These are phyloP conservation scores for Penicillium turbatum DNA, from an alignment of 495 filamentous ascomycete genomes.

Conservation along the genomic window DNA sequence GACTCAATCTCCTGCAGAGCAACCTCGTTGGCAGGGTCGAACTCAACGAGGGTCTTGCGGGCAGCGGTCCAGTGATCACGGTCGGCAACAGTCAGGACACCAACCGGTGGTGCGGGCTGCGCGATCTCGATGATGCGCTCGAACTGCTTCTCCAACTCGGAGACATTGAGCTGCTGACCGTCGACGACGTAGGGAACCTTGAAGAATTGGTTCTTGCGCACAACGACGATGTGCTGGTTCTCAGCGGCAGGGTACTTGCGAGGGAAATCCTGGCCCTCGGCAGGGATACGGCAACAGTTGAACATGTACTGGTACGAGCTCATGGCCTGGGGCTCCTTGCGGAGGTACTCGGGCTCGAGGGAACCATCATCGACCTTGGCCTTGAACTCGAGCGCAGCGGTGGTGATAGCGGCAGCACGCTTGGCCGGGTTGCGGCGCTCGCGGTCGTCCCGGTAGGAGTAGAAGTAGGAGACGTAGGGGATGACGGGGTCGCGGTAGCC, in stretches of 20 bases:
- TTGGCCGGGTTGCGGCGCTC: slow-evolving; percentile 82
- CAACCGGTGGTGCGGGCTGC: slow-evolving; percentile 65
- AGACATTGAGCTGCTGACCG: slow-evolving; percentile 76
- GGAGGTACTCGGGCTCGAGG: slow-evolving; percentile 98
- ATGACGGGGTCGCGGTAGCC: slow-evolving; percentile 92
- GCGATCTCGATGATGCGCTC: slow-evolving; percentile 76
- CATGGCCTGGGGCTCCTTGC: slow-evolving; percentile 92
- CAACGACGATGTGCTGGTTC: slow-evolving; percentile 79
- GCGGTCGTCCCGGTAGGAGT: slow-evolving; percentile 93
- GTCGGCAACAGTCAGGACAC: slow-evolving; percentile 84
- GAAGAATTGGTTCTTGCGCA: slow-evolving; percentile 96
- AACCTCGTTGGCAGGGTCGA: slow-evolving; percentile 69
- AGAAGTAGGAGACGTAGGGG: slow-evolving; percentile 99
- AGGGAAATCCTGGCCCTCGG: slow-evolving; percentile 73
- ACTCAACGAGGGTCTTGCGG: slow-evolving; percentile 68
- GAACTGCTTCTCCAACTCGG: slow-evolving; percentile 87
- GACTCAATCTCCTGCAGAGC: slow-evolving; percentile 81
- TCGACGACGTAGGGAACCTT: slow-evolving; percentile 73
- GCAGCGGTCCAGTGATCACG: slow-evolving; percentile 90
- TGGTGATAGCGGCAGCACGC: slow-evolving; percentile 85
- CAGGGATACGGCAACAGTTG: slow-evolving; percentile 86
- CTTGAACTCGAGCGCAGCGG: slow-evolving; percentile 87
- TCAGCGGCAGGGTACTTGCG: slow-evolving; percentile 71
- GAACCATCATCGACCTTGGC: slow-evolving; percentile 76
- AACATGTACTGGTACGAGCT: slow-evolving; percentile 99